Evolutionary conservation across 768 basidiomycete genomes (phyloP).

Genomic region (Serendipita sp.): DNA sequence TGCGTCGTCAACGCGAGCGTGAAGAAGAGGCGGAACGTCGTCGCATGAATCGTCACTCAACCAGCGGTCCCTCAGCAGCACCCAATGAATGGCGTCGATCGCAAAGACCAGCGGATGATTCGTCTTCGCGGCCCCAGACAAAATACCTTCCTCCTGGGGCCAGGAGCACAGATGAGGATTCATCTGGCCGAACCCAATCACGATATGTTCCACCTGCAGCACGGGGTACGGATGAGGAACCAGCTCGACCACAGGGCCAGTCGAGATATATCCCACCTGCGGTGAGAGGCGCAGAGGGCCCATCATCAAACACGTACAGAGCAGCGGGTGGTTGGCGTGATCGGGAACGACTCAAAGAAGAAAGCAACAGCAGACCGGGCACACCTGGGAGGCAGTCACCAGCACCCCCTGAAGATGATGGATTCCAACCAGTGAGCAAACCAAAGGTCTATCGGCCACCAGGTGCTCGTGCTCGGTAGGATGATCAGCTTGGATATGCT

Average conservation of each 20-base stretch:
- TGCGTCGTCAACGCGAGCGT: constrained; percentile 20
- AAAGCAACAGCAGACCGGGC: constrained; percentile 5
- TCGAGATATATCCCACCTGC: too few species aligned
- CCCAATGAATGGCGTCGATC: neutral
- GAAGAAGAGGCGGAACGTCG: constrained; percentile 23
- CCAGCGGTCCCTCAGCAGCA: constrained; percentile 8
- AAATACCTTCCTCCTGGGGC: neutral
- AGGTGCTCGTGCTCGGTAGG: neutral
- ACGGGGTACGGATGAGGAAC: too few species aligned
- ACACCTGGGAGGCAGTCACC: constrained; percentile 13
- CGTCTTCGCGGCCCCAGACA: too few species aligned
- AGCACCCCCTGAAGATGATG: constrained; percentile 7
- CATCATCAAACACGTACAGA: neutral
- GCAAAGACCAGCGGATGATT: neutral
- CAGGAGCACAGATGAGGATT: too few species aligned
- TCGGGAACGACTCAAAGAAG: neutral
- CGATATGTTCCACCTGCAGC: too few species aligned
- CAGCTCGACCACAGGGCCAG: too few species aligned
- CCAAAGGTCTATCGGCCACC: constrained; percentile 11
- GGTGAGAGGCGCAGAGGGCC: neutral
- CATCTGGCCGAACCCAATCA: too few species aligned
- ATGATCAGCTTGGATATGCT: too few species aligned
- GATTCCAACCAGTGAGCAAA: neutral
- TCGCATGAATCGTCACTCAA: constrained; percentile 9
- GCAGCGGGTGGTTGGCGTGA: constrained; percentile 9